These are phyloP conservation scores for Corchorus capsularis DNA, from an alignment of 345 rosid genomes.

Conservation along the genomic window DNA sequence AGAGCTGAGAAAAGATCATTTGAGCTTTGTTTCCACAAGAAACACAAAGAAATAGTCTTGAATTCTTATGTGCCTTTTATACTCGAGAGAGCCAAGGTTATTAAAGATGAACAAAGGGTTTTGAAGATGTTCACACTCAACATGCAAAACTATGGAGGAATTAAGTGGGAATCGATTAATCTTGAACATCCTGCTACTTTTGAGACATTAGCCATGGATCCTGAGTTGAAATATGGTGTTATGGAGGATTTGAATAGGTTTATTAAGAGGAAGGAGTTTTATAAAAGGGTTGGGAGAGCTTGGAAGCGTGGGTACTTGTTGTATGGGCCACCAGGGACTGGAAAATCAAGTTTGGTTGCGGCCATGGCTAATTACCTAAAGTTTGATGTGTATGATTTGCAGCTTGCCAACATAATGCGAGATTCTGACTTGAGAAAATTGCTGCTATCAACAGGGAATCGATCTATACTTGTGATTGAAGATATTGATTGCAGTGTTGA, in stretches of 20 bases:
- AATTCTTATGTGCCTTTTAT: slow-evolving; percentile 46
- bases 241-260: slow-evolving; percentile 60
- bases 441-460: slow-evolving; percentile 47
- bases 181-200: slow-evolving; percentile 72
- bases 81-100: slow-evolving; percentile 33
- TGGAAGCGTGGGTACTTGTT: slow-evolving; percentile 79
- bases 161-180: slow-evolving; percentile 53
- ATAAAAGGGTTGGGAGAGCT: slow-evolving; percentile 60
- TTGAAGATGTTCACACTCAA: slow-evolving; percentile 56
- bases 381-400: slow-evolving; percentile 66
- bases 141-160: background rate
- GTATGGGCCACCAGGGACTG: slow-evolving; percentile 79
- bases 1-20: slow-evolving; percentile 32
- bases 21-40: slow-evolving; percentile 53
- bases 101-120: slow-evolving; percentile 36
- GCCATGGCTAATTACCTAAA: slow-evolving; percentile 75
- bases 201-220: slow-evolving; percentile 69
- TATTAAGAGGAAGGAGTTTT: slow-evolving; percentile 54
- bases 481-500: slow-evolving; percentile 63
- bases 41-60: slow-evolving; percentile 47
- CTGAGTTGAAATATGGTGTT: slow-evolving; percentile 38
- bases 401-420: slow-evolving; percentile 42
- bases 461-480: slow-evolving; percentile 67
- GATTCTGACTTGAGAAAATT: slow-evolving; percentile 57
- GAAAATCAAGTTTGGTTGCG: slow-evolving; percentile 73